These are phyloP conservation scores for Cylindrodendrum hubeiense DNA, from an alignment of 2,329 filamentous ascomycete genomes.

Conservation along the genomic window DNA sequence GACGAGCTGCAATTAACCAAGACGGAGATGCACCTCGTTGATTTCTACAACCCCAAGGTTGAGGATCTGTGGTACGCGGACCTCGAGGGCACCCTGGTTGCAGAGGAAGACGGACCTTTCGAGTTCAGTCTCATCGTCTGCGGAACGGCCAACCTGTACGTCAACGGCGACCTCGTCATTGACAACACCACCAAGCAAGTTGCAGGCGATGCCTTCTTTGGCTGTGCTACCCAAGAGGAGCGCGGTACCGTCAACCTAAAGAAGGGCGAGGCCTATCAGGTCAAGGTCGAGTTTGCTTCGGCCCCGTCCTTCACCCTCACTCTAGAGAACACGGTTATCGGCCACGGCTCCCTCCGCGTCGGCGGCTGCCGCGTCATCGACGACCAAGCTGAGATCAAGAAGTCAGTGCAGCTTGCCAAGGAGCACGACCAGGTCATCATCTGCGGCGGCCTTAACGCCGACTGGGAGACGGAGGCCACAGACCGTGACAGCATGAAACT, in stretches of 20 bases:
- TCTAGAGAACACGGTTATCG: constrained; percentile 64
- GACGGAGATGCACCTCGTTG: constrained; percentile 63
- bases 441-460: constrained; percentile 81
- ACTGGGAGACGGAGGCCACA: constrained; percentile 84
- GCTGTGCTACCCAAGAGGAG: constrained; percentile 73
- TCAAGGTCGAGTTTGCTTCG: constrained; percentile 71
- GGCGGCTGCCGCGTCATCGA: constrained; percentile 71
- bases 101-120: constrained; percentile 71
- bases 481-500: constrained; percentile 85
- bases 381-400: constrained; percentile 69
- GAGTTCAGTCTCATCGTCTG: constrained; percentile 76
- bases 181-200: constrained; percentile 75
- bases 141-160: constrained; percentile 74
- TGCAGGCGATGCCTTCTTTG: constrained; percentile 74
- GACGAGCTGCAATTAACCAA: constrained; percentile 63
- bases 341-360: constrained; percentile 71
- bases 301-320: constrained; percentile 68
- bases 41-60: constrained; percentile 66
- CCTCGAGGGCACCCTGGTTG: constrained; percentile 70
- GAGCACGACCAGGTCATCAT: constrained; percentile 82
- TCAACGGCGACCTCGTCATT: constrained; percentile 72
- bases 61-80: constrained; percentile 70
- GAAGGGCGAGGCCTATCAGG: constrained; percentile 69
- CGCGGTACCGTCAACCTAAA: constrained; percentile 68
- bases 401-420: constrained; percentile 76